These are phyloP conservation scores for Pythium dissimile DNA, from an alignment of 352 stramenopile species.

Conservation along the genomic window DNA sequence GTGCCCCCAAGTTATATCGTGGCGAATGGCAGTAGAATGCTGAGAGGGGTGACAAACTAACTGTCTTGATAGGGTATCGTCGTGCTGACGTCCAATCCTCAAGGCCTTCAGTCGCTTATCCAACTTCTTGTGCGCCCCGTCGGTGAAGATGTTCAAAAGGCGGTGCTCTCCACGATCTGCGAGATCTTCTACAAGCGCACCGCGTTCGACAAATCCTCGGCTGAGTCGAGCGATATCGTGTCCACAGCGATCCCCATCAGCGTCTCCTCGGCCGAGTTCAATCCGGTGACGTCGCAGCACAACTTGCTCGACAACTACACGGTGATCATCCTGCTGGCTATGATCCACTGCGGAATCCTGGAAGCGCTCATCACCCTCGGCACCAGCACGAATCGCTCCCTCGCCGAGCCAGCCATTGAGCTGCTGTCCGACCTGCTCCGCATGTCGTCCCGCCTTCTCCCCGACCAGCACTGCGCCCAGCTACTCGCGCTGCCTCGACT, in stretches of 20 bases:
- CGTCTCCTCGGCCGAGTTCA: slow-evolving; percentile 60
- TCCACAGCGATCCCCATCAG: slow-evolving; percentile 62
- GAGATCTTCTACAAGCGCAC: slow-evolving; percentile 89
- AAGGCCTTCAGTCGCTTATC: slow-evolving; percentile 82
- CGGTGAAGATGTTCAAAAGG: slow-evolving; percentile 86
- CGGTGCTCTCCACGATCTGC: slow-evolving; percentile 83
- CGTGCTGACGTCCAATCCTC: slow-evolving; percentile 82
- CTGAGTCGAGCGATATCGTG: slow-evolving; percentile 30
- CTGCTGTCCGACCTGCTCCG: slow-evolving; percentile 79
- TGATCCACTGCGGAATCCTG: slow-evolving; percentile 84
- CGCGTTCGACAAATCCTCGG: slow-evolving; percentile 59
- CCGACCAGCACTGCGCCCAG: slow-evolving; percentile 80
- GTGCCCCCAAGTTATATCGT: not conserved
- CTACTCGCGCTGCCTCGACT: slow-evolving; percentile 74
- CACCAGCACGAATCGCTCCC: slow-evolving; percentile 59
- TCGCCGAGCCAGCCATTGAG: slow-evolving; percentile 84
- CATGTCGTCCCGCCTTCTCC: slow-evolving; percentile 79
- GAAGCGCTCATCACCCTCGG: slow-evolving; percentile 82
- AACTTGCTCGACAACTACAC: slow-evolving; percentile 90
- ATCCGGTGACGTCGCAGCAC: slow-evolving; percentile 58
- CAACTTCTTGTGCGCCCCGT: slow-evolving; percentile 86
- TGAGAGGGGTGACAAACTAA: not conserved
- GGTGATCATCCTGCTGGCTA: slow-evolving; percentile 77
- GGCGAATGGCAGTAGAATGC: not conserved
- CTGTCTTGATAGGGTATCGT: slow-evolving; percentile 55